Base-by-base conservation (phyloP, 805 yeast species). In the Candida cerambycidarum region DNA sequence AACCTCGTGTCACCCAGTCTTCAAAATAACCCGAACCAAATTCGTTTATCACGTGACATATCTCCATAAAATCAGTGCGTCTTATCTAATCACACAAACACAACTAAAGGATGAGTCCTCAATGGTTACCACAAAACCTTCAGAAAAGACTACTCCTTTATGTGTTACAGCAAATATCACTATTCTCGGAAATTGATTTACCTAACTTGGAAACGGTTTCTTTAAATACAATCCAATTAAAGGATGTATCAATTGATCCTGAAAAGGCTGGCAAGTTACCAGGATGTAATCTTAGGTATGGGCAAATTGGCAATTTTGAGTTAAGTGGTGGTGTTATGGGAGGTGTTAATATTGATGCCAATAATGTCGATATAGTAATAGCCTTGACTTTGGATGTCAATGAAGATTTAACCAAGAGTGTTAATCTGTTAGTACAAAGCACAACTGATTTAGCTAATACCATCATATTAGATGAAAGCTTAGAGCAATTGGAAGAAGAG, bases 61-160 rank as follows among this genome's bases (percentile, higher is more conserved):
- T 6, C 23, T 8, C 23, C 23, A 21, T 21, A 21, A 21, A 21
- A 21, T n/a, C n/a, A 21, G 23, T 21, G 23, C 23, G 23, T 18
- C 35, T 39, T 39, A 39, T 39, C 42, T 39, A 39, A 39, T 39
- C 37, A 32, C 15, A 23, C 18, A 21, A 16, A 29, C 14, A 29
- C n/a, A 21, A 14, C n/a, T 11, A 19, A 17, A 37, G 16, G 32
- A 48, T 48, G 52, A 45, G 48, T 41, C 49, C 48, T 7, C 51
- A 44, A 32, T 41, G 44, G 44, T 24, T 41, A 14, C 44, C 44
- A 29, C 44, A 41, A 59, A 86, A 85, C 62, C 72, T 90, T 32
- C 96, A 89, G 56, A 85, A 86, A 63, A 71, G 95, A 53, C 75
- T 89, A 29, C 76, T 90, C 32, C 79, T 85, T 32, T 89, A 88